Evolutionary conservation across 257 asterid genomes (phyloP).

Genomic region (Euphrasia confusa): DNA sequence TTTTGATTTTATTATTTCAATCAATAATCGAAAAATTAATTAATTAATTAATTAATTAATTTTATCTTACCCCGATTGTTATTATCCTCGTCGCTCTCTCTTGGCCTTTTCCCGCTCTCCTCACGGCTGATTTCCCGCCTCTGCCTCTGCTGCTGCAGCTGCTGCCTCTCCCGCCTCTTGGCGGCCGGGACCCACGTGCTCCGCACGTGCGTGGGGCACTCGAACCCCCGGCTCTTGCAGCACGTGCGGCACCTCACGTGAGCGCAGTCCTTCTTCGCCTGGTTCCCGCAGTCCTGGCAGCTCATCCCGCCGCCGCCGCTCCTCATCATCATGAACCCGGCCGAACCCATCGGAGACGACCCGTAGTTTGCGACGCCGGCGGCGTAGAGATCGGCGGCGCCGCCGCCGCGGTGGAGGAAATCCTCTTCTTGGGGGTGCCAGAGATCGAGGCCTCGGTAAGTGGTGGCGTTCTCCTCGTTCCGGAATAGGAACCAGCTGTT

Average conservation of each 20-base stretch:
- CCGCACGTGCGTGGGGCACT: constrained; percentile 68
- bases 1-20: too few relatives aligned
- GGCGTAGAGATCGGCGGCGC: too few relatives aligned
- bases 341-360: constrained; percentile 40
- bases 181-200: constrained; percentile 96
- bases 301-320: constrained; percentile 55
- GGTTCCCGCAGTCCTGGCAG: constrained; percentile 90
- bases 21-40: too few relatives aligned
- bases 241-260: constrained; percentile 94
- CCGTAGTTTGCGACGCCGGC: constrained; percentile 49
- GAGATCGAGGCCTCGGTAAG: constrained; percentile 72
- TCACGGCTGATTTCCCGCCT: constrained; percentile 15
- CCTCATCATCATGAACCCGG: constrained; percentile 65
- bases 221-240: constrained; percentile 82
- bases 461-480: constrained; percentile 33
- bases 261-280: constrained; percentile 73
- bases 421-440: constrained; percentile 52
- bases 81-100: constrained; percentile 29
- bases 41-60: too few relatives aligned
- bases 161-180: constrained; percentile 70
- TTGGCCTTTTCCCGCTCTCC: constrained; percentile 35
- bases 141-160: too few relatives aligned
- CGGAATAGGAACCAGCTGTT: constrained; percentile 62
- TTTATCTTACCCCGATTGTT: too few relatives aligned
- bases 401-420: constrained; percentile 31